Evolutionary conservation across 2,329 filamentous ascomycete genomes (phyloP).

Genomic region (Aspergillus costaricaensis): DNA sequence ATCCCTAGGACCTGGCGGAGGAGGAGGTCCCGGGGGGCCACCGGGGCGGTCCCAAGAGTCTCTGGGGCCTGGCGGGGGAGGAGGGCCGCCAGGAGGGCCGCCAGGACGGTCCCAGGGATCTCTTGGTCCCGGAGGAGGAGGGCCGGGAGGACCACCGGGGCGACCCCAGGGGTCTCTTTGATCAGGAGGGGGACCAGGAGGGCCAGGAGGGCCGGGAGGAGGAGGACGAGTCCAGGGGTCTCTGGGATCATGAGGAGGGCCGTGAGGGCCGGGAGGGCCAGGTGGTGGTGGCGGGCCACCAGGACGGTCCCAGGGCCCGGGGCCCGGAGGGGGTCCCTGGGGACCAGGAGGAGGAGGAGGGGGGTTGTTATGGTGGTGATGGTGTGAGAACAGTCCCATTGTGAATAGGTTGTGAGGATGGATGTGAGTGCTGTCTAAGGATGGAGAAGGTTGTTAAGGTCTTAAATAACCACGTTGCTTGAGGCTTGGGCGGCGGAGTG

Average conservation of each 20-base stretch:
- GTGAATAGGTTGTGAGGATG: background rate
- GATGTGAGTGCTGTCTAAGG: background rate
- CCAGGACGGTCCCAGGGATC: background rate
- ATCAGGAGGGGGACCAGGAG: background rate
- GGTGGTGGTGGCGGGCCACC: background rate
- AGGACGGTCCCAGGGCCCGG: background rate
- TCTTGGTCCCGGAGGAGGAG: background rate
- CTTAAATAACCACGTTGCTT: constrained; percentile 5
- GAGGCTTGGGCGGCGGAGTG: background rate
- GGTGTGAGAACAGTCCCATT: constrained; percentile 4
- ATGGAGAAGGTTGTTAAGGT: background rate
- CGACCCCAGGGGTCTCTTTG: background rate
- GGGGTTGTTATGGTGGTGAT: constrained; percentile 5
- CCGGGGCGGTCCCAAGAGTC: background rate
- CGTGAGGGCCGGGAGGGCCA: background rate
- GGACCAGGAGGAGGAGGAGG: background rate
- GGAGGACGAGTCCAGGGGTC: background rate
- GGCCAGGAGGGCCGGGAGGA: background rate
- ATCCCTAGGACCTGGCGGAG: background rate
- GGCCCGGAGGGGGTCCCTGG: background rate
- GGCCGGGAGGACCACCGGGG: background rate
- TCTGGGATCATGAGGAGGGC: background rate
- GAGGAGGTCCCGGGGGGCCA: background rate
- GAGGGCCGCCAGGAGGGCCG: background rate
- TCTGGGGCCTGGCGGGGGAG: background rate